A percentile compares a stretch with the other conserved stretches of the same genome.
Evolutionary conservation across 2,329 filamentous ascomycete species (phyloP).

Genomic region (Saccharata proteae): DNA sequence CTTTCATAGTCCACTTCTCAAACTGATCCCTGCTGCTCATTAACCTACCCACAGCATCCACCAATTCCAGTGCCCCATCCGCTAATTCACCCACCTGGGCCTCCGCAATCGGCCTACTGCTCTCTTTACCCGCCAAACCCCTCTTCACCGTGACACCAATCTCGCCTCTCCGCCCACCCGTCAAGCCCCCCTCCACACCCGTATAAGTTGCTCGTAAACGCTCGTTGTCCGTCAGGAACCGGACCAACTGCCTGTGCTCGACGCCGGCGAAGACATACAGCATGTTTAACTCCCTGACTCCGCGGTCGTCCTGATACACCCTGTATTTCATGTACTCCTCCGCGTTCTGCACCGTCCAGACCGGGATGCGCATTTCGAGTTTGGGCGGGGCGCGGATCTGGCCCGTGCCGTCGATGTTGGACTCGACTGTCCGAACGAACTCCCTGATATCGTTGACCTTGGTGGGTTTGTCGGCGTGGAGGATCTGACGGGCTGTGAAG

Average conservation of each 20-base stretch:
- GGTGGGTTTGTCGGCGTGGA: conserved; percentile 11
- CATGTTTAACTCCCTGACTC: conserved; percentile 10
- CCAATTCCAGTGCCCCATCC: no score
- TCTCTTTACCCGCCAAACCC: no score
- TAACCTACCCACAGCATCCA: no score
- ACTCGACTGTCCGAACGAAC: conserved; percentile 13
- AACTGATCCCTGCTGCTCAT: no score
- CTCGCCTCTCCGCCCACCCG: conserved; percentile 15
- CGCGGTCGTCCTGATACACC: neutral
- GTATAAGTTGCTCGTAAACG: conserved; percentile 12
- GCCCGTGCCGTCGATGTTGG: conserved; percentile 16
- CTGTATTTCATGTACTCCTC: conserved; percentile 2
- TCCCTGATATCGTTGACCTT: conserved; percentile 11
- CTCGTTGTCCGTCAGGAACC: conserved; percentile 9
- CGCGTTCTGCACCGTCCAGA: conserved; percentile 14
- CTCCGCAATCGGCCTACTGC: no score
- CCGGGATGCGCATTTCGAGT: conserved; percentile 17
- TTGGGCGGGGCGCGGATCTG: conserved; percentile 17
- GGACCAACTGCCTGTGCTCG: conserved; percentile 17
- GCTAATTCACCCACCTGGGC: no score
- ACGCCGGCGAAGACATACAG: conserved; percentile 20
- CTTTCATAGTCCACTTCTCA: no score
- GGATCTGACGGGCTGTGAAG: conserved; percentile 13
- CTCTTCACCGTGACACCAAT: no score
- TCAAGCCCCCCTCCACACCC: conserved; percentile 16